Evolutionary conservation across 192 early-diverging fungal species (phyloP), one percentile per base, ranked within the genome.

Genomic region (Coemansia sp.): DNA sequence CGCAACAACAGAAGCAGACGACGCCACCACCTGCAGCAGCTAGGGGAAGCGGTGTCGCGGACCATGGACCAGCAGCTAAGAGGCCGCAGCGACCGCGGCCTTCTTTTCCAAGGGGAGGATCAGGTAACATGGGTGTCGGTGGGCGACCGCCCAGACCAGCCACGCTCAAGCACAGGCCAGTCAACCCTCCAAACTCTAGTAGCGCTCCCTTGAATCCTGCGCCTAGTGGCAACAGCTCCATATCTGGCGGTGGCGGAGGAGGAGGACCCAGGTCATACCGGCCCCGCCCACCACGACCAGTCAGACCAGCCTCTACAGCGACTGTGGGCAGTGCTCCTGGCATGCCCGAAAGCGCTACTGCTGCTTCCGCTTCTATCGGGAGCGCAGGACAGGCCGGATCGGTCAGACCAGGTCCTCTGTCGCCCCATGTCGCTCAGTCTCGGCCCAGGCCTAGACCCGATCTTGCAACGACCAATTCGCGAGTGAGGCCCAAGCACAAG

Each of bases 401-500:
- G 15, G 46, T 14, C 14, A 27, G 26, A 14, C 46, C 12, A 12
- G 24, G 14, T 29, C 29, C 7, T 7, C 46, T 27, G 46, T 24
- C 46, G 19, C 46, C 46, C 15, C 24, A 50, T 14, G 0, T 14
- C 26, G 46, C 14, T 12, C 46, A 50, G 46, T 24, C 46, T 14
- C 26, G 46, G 12, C 24, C 21, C 15, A 50, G 11, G 14, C 46
- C 46, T 27, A 50, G 46, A 26, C 24, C 24, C 46, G 46, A 50
- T 50, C 46, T 12, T 29, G 12, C 17, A 15, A 34, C 59, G 32
- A 35, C 24, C 19, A 50, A 37, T 18, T 8, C 44, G 33, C 56
- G 56, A 19, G 34, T 17, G 0, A 26, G 48, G 12, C 35, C 59
- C 21, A 61, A 52, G 59, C 21, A 32, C 18, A 60, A 60, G 43